Conservation (phyloP, 495 filamentous ascomycete species). For the Aspergillus egyptiacus region DNA sequence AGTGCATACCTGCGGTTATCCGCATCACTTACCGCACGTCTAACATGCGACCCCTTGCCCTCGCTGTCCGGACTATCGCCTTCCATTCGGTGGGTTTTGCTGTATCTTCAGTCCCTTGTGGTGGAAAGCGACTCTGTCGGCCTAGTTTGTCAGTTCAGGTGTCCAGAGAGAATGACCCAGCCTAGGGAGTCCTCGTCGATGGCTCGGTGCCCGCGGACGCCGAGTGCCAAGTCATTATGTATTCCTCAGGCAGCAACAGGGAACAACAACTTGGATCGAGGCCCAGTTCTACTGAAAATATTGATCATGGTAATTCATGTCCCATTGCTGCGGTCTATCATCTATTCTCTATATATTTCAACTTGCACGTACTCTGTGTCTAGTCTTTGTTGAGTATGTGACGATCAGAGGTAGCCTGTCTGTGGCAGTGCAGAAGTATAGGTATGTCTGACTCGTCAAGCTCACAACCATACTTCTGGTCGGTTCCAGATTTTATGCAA, state of each 20-base stretch:
- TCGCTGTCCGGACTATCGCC: slow-evolving; percentile 33
- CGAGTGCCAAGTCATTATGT: slow-evolving; percentile 3
- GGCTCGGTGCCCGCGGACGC: slow-evolving; percentile 18
- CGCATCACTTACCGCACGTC: slow-evolving; percentile 29
- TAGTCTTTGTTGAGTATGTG: no score
- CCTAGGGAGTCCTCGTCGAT: background rate
- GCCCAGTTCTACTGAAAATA: no score
- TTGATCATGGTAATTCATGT: no score
- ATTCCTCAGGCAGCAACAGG: background rate
- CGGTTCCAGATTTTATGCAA: no score
- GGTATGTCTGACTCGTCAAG: no score
- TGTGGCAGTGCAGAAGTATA: no score
- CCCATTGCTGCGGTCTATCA: no score
- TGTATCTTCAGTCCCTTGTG: background rate
- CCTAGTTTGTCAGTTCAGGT: background rate
- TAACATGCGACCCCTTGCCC: slow-evolving; percentile 19
- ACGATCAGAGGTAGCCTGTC: no score
- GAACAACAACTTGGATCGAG: no score
- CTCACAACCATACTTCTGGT: no score
- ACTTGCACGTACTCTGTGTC: no score
- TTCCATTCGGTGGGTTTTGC: slow-evolving; percentile 23
- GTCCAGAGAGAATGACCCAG: background rate
- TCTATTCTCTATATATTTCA: no score
- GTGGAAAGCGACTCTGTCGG: background rate
- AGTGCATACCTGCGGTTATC: background rate